These are phyloP conservation scores for Anisodus tanguticus DNA, from an alignment of 257 asterid genomes.

Conservation along the genomic window DNA sequence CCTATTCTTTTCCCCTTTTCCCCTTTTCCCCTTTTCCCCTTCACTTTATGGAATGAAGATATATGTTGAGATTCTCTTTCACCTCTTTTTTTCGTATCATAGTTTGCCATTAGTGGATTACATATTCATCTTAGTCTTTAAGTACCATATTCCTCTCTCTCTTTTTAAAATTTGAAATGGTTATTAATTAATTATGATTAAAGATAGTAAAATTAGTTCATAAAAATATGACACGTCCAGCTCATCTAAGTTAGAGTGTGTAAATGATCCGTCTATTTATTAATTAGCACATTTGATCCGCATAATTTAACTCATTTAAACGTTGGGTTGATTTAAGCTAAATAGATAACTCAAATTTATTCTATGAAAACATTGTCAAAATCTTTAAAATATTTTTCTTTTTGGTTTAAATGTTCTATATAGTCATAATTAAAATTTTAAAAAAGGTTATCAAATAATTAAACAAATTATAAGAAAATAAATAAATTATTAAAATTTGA, in stretches of 20 bases:
- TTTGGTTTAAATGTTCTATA: no score
- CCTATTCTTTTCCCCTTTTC: background rate
- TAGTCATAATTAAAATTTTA: background rate
- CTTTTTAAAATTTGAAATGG: no score
- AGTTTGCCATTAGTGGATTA: background rate
- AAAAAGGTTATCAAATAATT: no score
- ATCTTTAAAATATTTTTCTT: background rate
- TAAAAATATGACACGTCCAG: background rate
- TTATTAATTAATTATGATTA: background rate
- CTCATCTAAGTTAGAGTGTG: background rate
- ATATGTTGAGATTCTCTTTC: constrained; percentile 19
- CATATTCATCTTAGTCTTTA: constrained; percentile 23
- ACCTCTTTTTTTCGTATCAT: background rate
- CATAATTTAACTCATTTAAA: background rate
- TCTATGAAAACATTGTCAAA: no score
- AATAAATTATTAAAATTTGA: background rate
- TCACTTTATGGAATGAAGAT: constrained; percentile 18
- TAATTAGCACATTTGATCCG: background rate
- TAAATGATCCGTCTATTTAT: background rate
- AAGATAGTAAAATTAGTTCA: background rate
- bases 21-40: background rate
- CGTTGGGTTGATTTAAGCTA: background rate
- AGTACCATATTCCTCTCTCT: background rate
- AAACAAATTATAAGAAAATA: background rate
- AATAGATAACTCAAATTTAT: background rate